Conservation (phyloP, 169 alveolate species). For the Cyclospora cayetanensis region DNA sequence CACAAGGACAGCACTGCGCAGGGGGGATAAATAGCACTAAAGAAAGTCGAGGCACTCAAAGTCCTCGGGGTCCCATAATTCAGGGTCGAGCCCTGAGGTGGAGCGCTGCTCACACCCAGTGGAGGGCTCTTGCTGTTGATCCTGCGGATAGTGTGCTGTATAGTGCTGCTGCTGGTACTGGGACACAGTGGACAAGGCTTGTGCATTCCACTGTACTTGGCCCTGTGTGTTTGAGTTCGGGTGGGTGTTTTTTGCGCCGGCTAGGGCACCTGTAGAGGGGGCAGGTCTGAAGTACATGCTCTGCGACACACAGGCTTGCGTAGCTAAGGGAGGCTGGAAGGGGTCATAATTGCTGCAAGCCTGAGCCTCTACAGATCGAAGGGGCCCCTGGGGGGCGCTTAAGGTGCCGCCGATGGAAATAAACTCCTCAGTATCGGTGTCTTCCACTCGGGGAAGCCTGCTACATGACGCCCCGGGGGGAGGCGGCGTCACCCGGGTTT, state of each 20-base stretch:
- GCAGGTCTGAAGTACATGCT: not conserved
- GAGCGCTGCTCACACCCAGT: not conserved
- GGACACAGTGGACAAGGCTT: no score
- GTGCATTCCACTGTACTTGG: no score
- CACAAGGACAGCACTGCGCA: no score
- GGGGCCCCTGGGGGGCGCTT: not conserved
- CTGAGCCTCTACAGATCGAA: no score
- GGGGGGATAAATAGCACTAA: not conserved
- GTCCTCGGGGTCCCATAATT: constrained; percentile 30
- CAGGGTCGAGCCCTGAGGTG: not conserved
- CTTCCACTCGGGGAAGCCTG: not conserved
- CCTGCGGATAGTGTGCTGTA: no score
- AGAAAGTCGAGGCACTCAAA: not conserved
- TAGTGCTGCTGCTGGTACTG: not conserved
- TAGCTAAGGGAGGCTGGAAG: not conserved
- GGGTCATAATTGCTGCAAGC: not conserved
- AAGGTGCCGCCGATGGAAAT: not conserved
- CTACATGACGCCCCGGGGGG: not conserved
- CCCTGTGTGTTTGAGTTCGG: no score
- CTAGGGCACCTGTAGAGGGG: no score
- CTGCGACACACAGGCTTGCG: not conserved
- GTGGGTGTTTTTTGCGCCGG: no score
- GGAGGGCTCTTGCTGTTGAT: not conserved
- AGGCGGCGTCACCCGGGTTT: not conserved
- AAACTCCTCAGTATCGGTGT: not conserved